phyloP scores from a whole-genome alignment of 306 rosid species.

The Vigna angularis region DNA sequence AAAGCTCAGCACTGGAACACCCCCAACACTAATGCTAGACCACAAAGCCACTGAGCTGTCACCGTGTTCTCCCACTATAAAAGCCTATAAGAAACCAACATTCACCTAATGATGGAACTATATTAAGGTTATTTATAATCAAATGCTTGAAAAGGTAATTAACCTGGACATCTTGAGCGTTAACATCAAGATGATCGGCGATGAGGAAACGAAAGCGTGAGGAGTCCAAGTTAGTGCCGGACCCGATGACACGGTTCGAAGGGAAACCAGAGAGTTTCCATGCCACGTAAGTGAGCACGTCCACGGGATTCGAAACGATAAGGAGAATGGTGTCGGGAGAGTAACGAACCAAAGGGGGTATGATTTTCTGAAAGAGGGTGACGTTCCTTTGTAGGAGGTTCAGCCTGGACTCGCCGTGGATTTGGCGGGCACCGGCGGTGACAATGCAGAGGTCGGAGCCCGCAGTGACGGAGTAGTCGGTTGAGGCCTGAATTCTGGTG shows the following conservation, averaged over 20 bases:
- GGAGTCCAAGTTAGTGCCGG: slow-evolving; percentile 94
- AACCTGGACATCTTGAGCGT: slow-evolving; percentile 94
- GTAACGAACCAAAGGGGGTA: slow-evolving; percentile 69
- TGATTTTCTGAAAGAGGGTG: slow-evolving; percentile 62
- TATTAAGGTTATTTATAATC: too few relatives aligned
- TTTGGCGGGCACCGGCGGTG: slow-evolving; percentile 90
- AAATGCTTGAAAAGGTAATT: not conserved
- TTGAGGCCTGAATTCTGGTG: slow-evolving; percentile 77
- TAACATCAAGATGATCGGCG: slow-evolving; percentile 93
- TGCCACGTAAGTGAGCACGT: slow-evolving; percentile 76
- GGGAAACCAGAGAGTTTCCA: slow-evolving; percentile 96
- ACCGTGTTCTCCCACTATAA: slow-evolving; percentile 94
- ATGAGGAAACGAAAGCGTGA: slow-evolving; percentile 88
- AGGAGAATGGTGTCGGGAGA: slow-evolving; percentile 68
- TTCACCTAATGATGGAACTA: too few relatives aligned
- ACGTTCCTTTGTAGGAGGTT: slow-evolving; percentile 83
- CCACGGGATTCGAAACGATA: slow-evolving; percentile 88
- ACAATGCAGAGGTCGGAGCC: slow-evolving; percentile 91
- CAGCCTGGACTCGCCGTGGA: slow-evolving; percentile 73
- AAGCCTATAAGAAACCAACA: slow-evolving; percentile 56
- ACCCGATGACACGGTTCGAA: slow-evolving; percentile 85
- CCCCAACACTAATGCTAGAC: slow-evolving; percentile 96
- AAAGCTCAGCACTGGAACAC: slow-evolving; percentile 86
- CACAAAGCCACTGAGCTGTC: slow-evolving; percentile 97
- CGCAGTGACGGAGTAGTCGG: slow-evolving; percentile 70